phyloP scores from a whole-genome alignment of 2,329 filamentous ascomycete genomes.

The Scedosporium boydii region DNA sequence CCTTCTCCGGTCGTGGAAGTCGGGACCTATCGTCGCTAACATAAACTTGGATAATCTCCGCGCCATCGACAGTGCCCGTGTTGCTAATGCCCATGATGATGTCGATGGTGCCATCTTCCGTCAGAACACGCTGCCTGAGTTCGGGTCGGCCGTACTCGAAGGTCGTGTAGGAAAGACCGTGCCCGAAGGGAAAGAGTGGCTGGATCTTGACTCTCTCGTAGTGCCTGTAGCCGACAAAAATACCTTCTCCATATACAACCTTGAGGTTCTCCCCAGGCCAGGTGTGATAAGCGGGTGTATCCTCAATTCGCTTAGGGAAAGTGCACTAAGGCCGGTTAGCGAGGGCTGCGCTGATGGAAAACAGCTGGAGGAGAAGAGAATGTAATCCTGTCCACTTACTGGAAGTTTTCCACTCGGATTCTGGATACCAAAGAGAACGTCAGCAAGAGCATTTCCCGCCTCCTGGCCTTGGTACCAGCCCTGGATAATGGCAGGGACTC shows the following conservation, averaged over 20 bases:
- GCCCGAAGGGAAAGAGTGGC: conserved; percentile 63
- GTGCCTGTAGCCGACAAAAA: conserved; percentile 65
- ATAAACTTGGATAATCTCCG: conserved; percentile 61
- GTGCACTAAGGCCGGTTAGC: conserved; percentile 36
- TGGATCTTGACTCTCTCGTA: conserved; percentile 53
- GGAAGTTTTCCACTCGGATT: conserved; percentile 63
- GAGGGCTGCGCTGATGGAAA: background rate
- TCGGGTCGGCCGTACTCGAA: conserved; percentile 54
- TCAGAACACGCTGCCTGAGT: conserved; percentile 32
- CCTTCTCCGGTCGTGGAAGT: conserved; percentile 59
- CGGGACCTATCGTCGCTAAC: conserved; percentile 53
- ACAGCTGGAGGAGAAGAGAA: background rate
- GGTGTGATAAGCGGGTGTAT: conserved; percentile 62
- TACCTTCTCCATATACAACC: conserved; percentile 61
- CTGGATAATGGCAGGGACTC: conserved; percentile 58
- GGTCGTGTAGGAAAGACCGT: conserved; percentile 63
- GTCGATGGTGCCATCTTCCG: conserved; percentile 29
- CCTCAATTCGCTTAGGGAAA: conserved; percentile 53
- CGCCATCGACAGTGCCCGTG: conserved; percentile 44
- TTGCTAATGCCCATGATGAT: conserved; percentile 42
- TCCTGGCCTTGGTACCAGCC: conserved; percentile 70
- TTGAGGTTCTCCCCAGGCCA: conserved; percentile 63
- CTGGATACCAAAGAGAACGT: conserved; percentile 53
- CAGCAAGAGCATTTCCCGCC: conserved; percentile 58
- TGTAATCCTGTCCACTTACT: conserved; percentile 21